These are phyloP conservation scores for Ambrosiella beaveri DNA, from an alignment of 2,329 filamentous ascomycete species.

Conservation along the genomic window DNA sequence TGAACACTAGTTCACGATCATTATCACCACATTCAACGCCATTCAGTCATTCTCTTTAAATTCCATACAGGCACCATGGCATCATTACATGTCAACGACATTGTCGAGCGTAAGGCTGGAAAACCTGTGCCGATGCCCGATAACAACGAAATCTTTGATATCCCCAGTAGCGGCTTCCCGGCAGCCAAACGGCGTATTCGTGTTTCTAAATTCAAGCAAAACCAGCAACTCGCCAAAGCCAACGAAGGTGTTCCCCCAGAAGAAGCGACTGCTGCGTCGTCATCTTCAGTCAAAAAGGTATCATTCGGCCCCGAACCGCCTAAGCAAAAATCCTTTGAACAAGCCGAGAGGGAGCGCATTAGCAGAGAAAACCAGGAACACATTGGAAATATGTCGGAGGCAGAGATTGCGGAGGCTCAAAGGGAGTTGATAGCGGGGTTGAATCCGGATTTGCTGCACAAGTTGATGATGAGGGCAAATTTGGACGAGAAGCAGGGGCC, in stretches of 20 bases:
- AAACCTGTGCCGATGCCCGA: conserved; percentile 37
- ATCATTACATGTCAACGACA: conserved; percentile 50
- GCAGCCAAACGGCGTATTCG: conserved; percentile 61
- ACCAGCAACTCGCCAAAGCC: conserved; percentile 24
- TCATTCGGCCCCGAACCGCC: conserved; percentile 13
- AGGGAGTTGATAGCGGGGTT: conserved; percentile 65
- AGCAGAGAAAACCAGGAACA: conserved; percentile 64
- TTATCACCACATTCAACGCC: not conserved
- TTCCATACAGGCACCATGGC: not conserved
- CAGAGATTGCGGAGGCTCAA: conserved; percentile 66
- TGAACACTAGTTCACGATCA: not conserved
- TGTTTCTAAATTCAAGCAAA: conserved; percentile 65
- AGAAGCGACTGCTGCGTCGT: conserved; percentile 3
- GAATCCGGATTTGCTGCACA: conserved; percentile 58
- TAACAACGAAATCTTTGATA: conserved; percentile 39
- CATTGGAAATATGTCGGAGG: conserved; percentile 59
- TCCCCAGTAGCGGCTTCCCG: conserved; percentile 58
- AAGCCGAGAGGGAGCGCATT: conserved; percentile 53
- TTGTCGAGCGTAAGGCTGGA: conserved; percentile 50
- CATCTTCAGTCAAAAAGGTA: conserved; percentile 6
- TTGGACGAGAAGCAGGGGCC: conserved; percentile 43
- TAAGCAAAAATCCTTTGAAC: conserved; percentile 17
- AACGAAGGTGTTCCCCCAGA: conserved; percentile 1
- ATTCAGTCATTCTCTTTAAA: not conserved
- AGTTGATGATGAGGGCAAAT: conserved; percentile 57